Percentiles rank a stretch among this genome's conserved stretches.
phyloP scores from a whole-genome alignment of 2,329 filamentous ascomycete genomes.

The Alternaria sp. region DNA sequence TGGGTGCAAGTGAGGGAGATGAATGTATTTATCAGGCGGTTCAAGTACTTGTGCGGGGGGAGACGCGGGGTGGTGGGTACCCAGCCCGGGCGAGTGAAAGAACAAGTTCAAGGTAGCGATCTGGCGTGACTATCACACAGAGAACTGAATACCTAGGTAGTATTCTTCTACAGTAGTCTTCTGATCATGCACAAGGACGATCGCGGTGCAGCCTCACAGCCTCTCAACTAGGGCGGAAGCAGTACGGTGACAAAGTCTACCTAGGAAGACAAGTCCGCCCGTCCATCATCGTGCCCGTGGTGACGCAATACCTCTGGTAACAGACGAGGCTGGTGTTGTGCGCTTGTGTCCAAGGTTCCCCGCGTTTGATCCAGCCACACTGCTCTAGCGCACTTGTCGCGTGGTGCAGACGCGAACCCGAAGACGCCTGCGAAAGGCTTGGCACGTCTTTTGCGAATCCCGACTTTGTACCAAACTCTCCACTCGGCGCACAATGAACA shows the following conservation, averaged over 20 bases:
- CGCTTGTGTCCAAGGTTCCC: slow-evolving; percentile 10
- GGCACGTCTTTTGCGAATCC: slow-evolving; percentile 16
- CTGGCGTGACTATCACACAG: slow-evolving; percentile 4
- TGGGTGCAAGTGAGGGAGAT: background rate
- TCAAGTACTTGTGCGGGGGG: slow-evolving; percentile 13
- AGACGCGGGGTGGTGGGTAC: slow-evolving; percentile 16
- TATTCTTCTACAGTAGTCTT: background rate
- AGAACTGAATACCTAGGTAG: background rate
- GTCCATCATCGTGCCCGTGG: background rate
- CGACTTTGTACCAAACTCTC: slow-evolving; percentile 4
- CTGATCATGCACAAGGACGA: slow-evolving; percentile 1
- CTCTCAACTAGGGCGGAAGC: background rate
- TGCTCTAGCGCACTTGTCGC: slow-evolving; percentile 4
- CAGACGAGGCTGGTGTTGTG: slow-evolving; percentile 11
- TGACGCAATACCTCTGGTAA: background rate
- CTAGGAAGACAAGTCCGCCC: background rate
- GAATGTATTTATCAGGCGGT: background rate
- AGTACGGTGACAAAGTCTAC: background rate
- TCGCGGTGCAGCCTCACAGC: slow-evolving; percentile 3
- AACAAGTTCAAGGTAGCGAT: background rate
- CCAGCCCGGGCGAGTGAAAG: slow-evolving; percentile 12
- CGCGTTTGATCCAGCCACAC: slow-evolving; percentile 13
- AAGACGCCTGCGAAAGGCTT: slow-evolving; percentile 6
- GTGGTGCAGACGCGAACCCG: slow-evolving; percentile 11
- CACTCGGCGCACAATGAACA: slow-evolving; percentile 74